A percentile compares a stretch with the other conserved stretches of the same genome.
Conservation (phyloP, 352 stramenopile species). For the Globisporangium canariense region DNA sequence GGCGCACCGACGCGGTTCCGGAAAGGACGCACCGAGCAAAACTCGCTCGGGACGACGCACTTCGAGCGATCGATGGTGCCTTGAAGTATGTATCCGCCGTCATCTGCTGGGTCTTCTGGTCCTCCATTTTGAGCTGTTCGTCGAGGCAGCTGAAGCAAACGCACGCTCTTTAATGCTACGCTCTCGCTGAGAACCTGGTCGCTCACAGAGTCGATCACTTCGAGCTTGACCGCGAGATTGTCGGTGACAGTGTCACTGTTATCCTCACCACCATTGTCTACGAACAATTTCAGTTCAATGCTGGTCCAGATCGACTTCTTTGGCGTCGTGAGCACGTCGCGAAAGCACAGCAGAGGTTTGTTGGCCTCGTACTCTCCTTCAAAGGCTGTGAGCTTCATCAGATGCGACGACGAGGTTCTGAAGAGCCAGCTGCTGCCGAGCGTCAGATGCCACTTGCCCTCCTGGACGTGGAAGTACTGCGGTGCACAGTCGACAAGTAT, state of each 20-base stretch:
- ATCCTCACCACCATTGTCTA: not conserved
- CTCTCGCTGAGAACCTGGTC: constrained; percentile 28
- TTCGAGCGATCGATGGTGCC: constrained; percentile 47
- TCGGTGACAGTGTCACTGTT: constrained; percentile 13
- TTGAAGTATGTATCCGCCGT: constrained; percentile 56
- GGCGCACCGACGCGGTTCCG: constrained; percentile 18
- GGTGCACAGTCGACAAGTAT: constrained; percentile 59
- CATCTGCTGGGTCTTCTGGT: constrained; percentile 3
- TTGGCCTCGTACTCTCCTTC: constrained; percentile 58
- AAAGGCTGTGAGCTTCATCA: constrained; percentile 45
- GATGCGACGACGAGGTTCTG: constrained; percentile 28
- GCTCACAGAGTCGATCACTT: constrained; percentile 45
- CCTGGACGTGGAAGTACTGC: constrained; percentile 24
- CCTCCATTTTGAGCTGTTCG: constrained; percentile 1
- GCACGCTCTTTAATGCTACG: constrained; percentile 27
- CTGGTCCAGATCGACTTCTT: constrained; percentile 41
- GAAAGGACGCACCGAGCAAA: constrained; percentile 64
- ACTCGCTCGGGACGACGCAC: constrained; percentile 39
- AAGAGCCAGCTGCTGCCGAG: constrained; percentile 51
- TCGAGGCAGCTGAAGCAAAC: constrained; percentile 57
- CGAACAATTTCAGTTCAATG: constrained; percentile 46
- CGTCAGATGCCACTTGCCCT: constrained; percentile 58
- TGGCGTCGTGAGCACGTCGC: constrained; percentile 50
- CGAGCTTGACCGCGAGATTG: constrained; percentile 45
- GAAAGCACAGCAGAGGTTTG: constrained; percentile 58